Base-by-base conservation (phyloP, 202 grass and related monocot species). In the Schoenoplectus triqueter region DNA sequence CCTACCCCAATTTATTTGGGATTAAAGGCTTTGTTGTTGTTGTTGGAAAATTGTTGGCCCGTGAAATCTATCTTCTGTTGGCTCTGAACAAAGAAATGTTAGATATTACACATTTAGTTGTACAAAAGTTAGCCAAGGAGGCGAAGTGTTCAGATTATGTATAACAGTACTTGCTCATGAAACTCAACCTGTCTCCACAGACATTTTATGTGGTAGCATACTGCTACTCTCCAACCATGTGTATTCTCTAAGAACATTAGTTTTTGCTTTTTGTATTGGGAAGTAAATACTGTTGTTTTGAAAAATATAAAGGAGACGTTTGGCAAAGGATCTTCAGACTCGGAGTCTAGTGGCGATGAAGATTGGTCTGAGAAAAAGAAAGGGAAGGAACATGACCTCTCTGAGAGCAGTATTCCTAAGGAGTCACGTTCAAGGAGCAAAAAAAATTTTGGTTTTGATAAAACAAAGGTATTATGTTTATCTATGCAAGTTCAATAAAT, bases 301-400 rank as follows among this genome's bases (percentile, higher is more conserved):
- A 48, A 85, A 31, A 95, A 55, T 80, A 69, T 87, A 75, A 73
- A 98, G 92, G 92, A 98, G 79, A 46, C 85, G 68, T 93, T 85
- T 76, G 91, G 87, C 60, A 84, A 84, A 81, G 80, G 51, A 50
- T 86, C 91, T 61, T 87, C 87, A 67, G 88, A 84, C 71, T 92
- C 95, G 45, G 88, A 84, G 77, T 92, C 95, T 74, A 95, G 88
- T 72, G 91, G 86, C n/a, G 85, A 87, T 89, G 91, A 95, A 85
- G 95, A 93, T 40, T 95, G 95, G 91, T 88, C 85, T 81, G 92
- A 87, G 45, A 80, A 77, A 72, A 81, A 89, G 60, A 90, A 93
- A 72, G 69, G 49, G 13, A 89, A 91, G 45, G 59, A 80, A 68
- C 78, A 82, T 55, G 91, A 86, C 22, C 72, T 59, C 21, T 44